Evolutionary conservation across 345 rosid genomes (phyloP).

Genomic region (Brassica incana): DNA sequence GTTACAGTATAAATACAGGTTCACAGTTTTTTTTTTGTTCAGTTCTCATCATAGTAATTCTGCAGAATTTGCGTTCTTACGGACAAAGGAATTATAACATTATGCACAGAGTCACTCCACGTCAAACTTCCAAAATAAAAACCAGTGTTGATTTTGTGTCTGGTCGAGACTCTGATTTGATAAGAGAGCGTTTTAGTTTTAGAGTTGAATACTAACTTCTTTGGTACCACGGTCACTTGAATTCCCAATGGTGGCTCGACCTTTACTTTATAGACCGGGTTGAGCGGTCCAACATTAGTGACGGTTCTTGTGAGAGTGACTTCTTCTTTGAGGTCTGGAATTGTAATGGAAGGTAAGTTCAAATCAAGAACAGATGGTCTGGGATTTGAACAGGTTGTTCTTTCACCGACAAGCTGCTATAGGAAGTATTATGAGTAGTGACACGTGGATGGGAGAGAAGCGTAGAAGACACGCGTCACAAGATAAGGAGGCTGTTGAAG

Average conservation of each 20-base stretch:
- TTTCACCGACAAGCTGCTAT: slow-evolving; percentile 34
- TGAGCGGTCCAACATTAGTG: slow-evolving; percentile 48
- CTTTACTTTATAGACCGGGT: slow-evolving; percentile 33
- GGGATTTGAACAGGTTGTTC: slow-evolving; percentile 28
- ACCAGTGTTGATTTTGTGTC: slow-evolving; percentile 42
- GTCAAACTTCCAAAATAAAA: slow-evolving; percentile 51
- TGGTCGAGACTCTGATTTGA: slow-evolving; percentile 31
- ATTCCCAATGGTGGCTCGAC: slow-evolving; percentile 39
- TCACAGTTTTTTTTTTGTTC: not conserved
- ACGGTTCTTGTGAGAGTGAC: slow-evolving; percentile 41
- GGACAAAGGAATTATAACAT: slow-evolving; percentile 46
- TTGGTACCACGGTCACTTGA: slow-evolving; percentile 30
- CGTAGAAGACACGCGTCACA: not conserved
- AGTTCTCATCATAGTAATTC: slow-evolving; percentile 28
- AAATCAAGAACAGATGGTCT: slow-evolving; percentile 38
- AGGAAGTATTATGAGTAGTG: not conserved
- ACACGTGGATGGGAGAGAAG: not conserved
- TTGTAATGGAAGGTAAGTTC: slow-evolving; percentile 55
- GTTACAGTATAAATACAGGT: not conserved
- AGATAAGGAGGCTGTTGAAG: not conserved
- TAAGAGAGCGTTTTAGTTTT: slow-evolving; percentile 30
- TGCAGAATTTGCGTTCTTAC: slow-evolving; percentile 40
- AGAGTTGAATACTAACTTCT: slow-evolving; percentile 32
- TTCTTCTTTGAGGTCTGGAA: slow-evolving; percentile 27
- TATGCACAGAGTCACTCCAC: slow-evolving; percentile 39